Conservation (phyloP, 345 rosid species). For the Linum usitatissimum region DNA sequence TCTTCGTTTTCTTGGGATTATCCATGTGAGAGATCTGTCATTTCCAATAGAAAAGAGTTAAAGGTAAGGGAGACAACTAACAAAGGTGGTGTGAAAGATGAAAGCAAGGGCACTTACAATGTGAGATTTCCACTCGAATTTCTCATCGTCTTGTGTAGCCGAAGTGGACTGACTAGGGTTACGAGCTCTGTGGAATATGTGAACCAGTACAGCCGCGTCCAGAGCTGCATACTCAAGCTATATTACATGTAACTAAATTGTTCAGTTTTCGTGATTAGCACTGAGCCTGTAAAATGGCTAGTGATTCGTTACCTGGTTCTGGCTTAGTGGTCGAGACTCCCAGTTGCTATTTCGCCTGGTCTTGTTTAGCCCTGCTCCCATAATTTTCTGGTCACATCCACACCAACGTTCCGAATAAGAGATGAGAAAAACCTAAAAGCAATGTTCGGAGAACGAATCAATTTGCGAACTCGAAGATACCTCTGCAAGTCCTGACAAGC, state of each 20-base stretch:
- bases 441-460: not conserved
- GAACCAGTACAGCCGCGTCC: constrained; percentile 80
- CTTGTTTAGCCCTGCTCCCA: constrained; percentile 86
- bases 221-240: constrained; percentile 91
- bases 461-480: constrained; percentile 23
- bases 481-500: constrained; percentile 76
- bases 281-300: not conserved
- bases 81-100: not conserved
- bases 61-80: not conserved
- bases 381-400: constrained; percentile 44
- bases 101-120: constrained; percentile 37
- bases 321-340: constrained; percentile 76
- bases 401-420: not conserved
- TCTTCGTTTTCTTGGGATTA: constrained; percentile 34
- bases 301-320: constrained; percentile 45
- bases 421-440: not conserved
- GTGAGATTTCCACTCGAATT: constrained; percentile 64
- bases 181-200: constrained; percentile 48
- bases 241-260: not conserved
- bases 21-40: constrained; percentile 50
- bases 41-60: not conserved
- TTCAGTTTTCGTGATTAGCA: not conserved
- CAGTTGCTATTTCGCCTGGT: constrained; percentile 80
- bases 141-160: constrained; percentile 26
- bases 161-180: constrained; percentile 31